A percentile compares a stretch with the other conserved stretches of the same genome.
These are phyloP conservation scores for Malus sylvestris DNA, from an alignment of 306 rosid species.

Conservation along the genomic window DNA sequence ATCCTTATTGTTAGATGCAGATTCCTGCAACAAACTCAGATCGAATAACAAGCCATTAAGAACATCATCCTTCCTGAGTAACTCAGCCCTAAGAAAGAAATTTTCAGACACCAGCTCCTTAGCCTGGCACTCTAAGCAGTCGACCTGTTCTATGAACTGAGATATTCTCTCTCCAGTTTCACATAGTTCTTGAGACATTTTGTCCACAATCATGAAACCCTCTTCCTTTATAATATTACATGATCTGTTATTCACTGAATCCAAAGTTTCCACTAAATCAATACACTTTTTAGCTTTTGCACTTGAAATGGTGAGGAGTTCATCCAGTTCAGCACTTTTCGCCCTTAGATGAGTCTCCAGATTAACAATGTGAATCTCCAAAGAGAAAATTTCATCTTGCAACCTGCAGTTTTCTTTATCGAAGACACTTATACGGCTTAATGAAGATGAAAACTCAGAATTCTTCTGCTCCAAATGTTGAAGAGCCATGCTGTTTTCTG, in stretches of 20 bases:
- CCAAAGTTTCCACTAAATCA: constrained; percentile 25
- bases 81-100: constrained; percentile 47
- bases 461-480: constrained; percentile 21
- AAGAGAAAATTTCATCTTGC: constrained; percentile 22
- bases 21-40: constrained; percentile 90
- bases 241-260: constrained; percentile 17
- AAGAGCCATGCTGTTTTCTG: constrained; percentile 24
- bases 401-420: constrained; percentile 29
- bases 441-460: constrained; percentile 23
- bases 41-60: constrained; percentile 78
- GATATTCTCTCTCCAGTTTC: constrained; percentile 31
- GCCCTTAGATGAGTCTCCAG: constrained; percentile 30
- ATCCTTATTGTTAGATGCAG: constrained; percentile 77
- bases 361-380: constrained; percentile 17
- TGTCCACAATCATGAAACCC: constrained; percentile 15
- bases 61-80: constrained; percentile 70
- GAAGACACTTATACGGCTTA: constrained; percentile 14
- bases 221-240: constrained; percentile 19
- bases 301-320: constrained; percentile 23
- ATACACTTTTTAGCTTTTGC: constrained; percentile 19
- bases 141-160: constrained; percentile 28
- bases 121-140: constrained; percentile 34
- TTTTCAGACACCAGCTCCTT: constrained; percentile 37
- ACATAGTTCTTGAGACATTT: constrained; percentile 24
- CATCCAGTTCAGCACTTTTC: constrained; percentile 24